A percentile compares a stretch with the other conserved stretches of the same genome.
These are phyloP conservation scores for Obba rivulosa DNA, from an alignment of 768 basidiomycete species.

Conservation along the genomic window DNA sequence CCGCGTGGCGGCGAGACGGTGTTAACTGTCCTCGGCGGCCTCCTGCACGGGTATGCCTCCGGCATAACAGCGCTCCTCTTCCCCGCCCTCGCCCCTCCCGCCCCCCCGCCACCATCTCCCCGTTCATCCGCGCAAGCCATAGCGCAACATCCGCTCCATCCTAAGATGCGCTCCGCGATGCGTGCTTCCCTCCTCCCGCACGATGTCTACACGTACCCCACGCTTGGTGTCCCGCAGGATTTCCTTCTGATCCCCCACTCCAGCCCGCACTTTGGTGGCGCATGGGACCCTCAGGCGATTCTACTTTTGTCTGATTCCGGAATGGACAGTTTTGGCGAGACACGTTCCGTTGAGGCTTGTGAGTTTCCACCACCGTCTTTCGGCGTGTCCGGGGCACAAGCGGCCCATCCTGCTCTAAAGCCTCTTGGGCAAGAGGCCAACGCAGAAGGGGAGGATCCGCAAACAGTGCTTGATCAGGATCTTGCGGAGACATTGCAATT, in stretches of 20 bases:
- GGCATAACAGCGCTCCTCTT: constrained; percentile 69
- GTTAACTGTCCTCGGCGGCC: constrained; percentile 75
- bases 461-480: constrained; percentile 28
- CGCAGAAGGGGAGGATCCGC: constrained; percentile 4
- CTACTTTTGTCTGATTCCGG: constrained; percentile 53
- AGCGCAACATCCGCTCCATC: constrained; percentile 22
- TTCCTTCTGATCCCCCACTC: constrained; percentile 69
- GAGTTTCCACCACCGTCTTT: constrained; percentile 64
- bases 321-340: constrained; percentile 21
- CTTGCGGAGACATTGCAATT: constrained; percentile 37
- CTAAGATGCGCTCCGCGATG: constrained; percentile 56
- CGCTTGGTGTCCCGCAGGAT: constrained; percentile 63
- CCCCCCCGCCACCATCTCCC: constrained; percentile 31
- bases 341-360: constrained; percentile 53
- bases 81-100: constrained; percentile 56
- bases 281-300: constrained; percentile 66
- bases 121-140: constrained; percentile 15
- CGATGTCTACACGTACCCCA: constrained; percentile 53
- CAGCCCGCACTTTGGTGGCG: constrained; percentile 63
- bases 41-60: constrained; percentile 41
- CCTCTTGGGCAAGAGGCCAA: neutral
- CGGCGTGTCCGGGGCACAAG: neutral
- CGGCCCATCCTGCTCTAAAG: neutral
- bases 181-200: constrained; percentile 47
- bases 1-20: constrained; percentile 67